Base-by-base conservation (phyloP, 2,329 filamentous ascomycete species). In the Lasiodiplodia citricola region DNA sequence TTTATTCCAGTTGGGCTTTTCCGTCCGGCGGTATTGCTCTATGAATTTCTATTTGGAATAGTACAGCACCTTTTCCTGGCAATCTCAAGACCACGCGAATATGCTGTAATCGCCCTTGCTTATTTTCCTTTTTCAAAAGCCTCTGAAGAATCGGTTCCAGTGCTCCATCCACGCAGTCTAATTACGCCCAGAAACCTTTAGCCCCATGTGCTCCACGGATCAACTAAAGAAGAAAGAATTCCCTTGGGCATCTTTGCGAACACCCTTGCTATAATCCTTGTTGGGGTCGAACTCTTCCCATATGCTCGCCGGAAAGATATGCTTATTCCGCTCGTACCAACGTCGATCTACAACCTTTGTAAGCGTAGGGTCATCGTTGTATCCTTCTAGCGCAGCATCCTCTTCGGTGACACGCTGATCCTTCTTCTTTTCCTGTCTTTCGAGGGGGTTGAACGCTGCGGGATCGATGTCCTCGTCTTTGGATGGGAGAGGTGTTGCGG, bases 241-340 rank as follows among this genome's bases (percentile, higher is more conserved):
- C 14, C 96, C 96, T 67, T 93, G 90, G 14, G 87, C 87, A 81
- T 99, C 96, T 75, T 93, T 92, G 74, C 92, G 88, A 50, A 94
- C 87, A 73, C 92, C 89, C 72, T 85, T 87, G 75, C 88, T 87
- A 82, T 97, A 97, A 75, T 97, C 92, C 80, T 92, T 92, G 70
- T 93, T 92, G 0, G 94, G 91, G 73, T 97, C 94, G 78, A 97
- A 99, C 71, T 97, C 92, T 74, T 94, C 93, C 96, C 96, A 99
- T 57, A 95, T 87, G 77, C 93, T 98, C 23, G 95, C 95, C 0
- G 96, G 96, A 78, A 95, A 99, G 69, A 99, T 98, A 80, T 99
- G 96, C 81, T 98, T 99, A 79, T 98, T 97, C 76, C 90, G 88
- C 83, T 97, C 94, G 79, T 97, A 99, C 96, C 96, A 99, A 70